Percentiles rank a stretch among this genome's conserved stretches.
Conservation (phyloP, 371 early-diverging fungal species). For the Mortierella sp. region DNA sequence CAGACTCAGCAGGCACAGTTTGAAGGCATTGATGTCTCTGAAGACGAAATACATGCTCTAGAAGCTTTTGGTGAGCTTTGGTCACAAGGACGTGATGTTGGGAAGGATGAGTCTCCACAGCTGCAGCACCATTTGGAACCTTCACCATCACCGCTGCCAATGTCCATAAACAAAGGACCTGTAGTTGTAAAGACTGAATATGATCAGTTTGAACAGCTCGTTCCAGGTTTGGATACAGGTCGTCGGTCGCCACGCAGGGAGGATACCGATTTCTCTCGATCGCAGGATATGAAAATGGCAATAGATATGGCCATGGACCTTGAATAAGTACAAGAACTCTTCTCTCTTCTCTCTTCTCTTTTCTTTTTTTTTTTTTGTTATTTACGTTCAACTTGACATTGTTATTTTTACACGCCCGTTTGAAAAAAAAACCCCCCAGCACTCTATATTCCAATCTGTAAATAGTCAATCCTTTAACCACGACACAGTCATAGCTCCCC, state of each 20-base stretch:
- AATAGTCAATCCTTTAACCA: too few species aligned
- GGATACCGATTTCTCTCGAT: background rate
- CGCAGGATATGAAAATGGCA: background rate
- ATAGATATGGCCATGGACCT: conserved; percentile 31
- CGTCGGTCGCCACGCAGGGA: conserved; percentile 29
- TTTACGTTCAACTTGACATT: background rate
- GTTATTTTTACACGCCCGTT: too few species aligned
- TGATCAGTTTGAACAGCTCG: conserved; percentile 20
- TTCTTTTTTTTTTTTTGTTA: conserved; percentile 7
- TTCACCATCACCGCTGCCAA: background rate
- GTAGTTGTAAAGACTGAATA: conserved; percentile 18
- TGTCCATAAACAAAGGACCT: background rate
- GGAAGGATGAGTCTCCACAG: conserved; percentile 13
- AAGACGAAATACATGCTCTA: conserved; percentile 52
- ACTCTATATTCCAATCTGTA: too few species aligned
- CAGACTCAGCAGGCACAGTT: conserved; percentile 32
- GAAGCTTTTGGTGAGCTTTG: conserved; percentile 53
- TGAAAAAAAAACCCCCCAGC: too few species aligned
- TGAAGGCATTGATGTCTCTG: conserved; percentile 53
- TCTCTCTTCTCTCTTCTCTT: background rate
- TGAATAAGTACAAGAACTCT: conserved; percentile 8
- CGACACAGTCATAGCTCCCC: too few species aligned
- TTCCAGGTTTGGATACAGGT: conserved; percentile 31
- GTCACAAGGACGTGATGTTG: conserved; percentile 49
- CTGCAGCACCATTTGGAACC: background rate